Base-by-base conservation (phyloP, 805 yeast species). In the Lachancea fermentati region DNA sequence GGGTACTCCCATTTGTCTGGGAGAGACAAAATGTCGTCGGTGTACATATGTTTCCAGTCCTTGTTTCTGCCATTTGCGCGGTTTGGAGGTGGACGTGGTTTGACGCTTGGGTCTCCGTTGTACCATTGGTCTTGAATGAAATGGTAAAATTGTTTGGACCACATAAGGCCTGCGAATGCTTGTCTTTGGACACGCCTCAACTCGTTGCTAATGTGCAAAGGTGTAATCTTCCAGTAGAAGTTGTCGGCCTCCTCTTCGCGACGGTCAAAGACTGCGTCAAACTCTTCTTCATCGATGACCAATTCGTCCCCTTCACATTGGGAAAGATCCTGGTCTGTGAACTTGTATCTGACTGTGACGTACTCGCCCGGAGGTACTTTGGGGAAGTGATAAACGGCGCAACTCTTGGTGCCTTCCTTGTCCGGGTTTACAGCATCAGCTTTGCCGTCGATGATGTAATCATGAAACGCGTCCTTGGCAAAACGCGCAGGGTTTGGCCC, bases 1-100 rank as follows among this genome's bases (percentile, higher is more conserved):
- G 96, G 96, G 62, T 88, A 88, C 63, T 88, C 97, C 86, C 95
- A 88, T 60, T 87, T 89, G 59, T 88, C 97, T 2, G 96, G 96
- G 70, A 88, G 73, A 1, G 95, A 85, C 51, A 88, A 69, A 35
- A 88, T 75, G 61, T 88, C 96, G 57, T 86, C 91, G 54, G 85
- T 82, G 65, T 86, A 86, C 60, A 88, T 68, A 61, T 88, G 94
- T 53, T 76, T 77, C 97, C 97, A 88, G 41, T 85, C 88, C 54
- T 76, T 73, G 64, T 88, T 88, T 62, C 97, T 73, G n/a, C 91
- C 85, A 55, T 81, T 78, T 19, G 89, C 91, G 49, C 97, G 69
- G 52, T 88, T 79, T 8, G 75, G 73, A 2, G 89, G 82, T 0
- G 96, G 95, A n/a, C 79, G 77, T 31, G 84, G 75, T 5, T 78